Evolutionary conservation across 768 basidiomycete species (phyloP), one percentile per base, ranked within the genome.

Genomic region (Amanita exitialis): DNA sequence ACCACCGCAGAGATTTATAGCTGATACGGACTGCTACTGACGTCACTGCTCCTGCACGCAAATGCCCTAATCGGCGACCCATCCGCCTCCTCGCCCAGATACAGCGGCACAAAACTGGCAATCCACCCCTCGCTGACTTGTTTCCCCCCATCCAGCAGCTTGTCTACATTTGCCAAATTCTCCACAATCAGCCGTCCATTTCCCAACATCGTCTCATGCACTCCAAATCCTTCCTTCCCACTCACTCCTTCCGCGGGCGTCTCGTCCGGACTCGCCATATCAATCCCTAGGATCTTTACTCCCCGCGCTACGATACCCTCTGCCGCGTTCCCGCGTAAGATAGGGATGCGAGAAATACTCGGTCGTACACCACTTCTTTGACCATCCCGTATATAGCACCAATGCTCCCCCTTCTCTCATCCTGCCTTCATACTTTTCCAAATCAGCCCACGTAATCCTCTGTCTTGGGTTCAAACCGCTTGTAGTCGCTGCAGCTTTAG

Each of bases 1-100:
- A 21, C 12, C 12, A 12, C 13, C 23, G 9, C 6, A 10, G 23
- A 1, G 8, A 9, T 43, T 44, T 44, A 44, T 44, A 44, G 23
- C 15, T 27, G 25, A n/a, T 25, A 12, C 12, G 25, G 36, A 16
- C n/a, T 3, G 30, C 30, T 13, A 23, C 36, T 49, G 47, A 49
- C 47, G 47, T 49, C 47, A 49, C 13, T 10, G 27, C 30, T 36
- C 42, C 43, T 51, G 3, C 50, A 51, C 5, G 79, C 86, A 53
- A 79, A 79, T 3, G 83, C 86, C 54, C 86, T 72, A n/a, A 85
- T 68, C 1, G 86, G 86, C 12, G 82, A 81, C 4, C 81, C 86
- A 59, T 89, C 86, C 20, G 74, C 71, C 39, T 10, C 42, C 18
- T 42, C 49, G 1, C 71, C 75, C n/a, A 88, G 49, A 20, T 69